phyloP scores from a whole-genome alignment of 306 rosid species.

The Lithocarpus polystachyus region DNA sequence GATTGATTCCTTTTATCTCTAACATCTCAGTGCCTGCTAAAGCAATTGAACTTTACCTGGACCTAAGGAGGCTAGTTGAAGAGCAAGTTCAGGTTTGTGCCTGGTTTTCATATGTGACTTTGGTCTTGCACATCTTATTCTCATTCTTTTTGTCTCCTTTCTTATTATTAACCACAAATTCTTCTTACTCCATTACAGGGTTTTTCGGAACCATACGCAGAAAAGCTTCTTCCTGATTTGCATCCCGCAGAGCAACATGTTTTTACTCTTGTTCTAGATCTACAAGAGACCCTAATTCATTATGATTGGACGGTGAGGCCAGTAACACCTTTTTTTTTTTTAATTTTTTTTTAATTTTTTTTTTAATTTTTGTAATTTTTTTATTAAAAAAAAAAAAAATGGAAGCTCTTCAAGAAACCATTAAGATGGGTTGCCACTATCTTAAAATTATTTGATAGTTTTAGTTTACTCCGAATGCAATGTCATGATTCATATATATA shows the following conservation, averaged over 20 bases:
- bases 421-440: background rate
- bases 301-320: slow-evolving; percentile 84
- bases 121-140: slow-evolving; percentile 1
- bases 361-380: background rate
- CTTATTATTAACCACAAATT: slow-evolving; percentile 17
- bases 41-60: slow-evolving; percentile 73
- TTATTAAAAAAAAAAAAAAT: background rate
- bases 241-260: slow-evolving; percentile 78
- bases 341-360: background rate
- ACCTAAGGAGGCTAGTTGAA: slow-evolving; percentile 71
- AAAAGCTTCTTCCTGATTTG: slow-evolving; percentile 97
- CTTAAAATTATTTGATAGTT: background rate
- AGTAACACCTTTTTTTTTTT: background rate
- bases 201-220: slow-evolving; percentile 82
- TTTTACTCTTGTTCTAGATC: slow-evolving; percentile 94
- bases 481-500: background rate
- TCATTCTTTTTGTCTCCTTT: background rate
- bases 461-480: background rate
- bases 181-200: slow-evolving; percentile 44
- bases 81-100: slow-evolving; percentile 70
- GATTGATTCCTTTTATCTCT: slow-evolving; percentile 30
- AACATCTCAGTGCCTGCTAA: slow-evolving; percentile 73
- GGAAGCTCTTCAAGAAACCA: background rate
- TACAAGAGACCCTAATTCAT: slow-evolving; percentile 86
- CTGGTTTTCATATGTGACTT: slow-evolving; percentile 15